Evolutionary conservation across 225 moss, liverwort and hornwort genomes (phyloP).

Genomic region (Asterella californica): DNA sequence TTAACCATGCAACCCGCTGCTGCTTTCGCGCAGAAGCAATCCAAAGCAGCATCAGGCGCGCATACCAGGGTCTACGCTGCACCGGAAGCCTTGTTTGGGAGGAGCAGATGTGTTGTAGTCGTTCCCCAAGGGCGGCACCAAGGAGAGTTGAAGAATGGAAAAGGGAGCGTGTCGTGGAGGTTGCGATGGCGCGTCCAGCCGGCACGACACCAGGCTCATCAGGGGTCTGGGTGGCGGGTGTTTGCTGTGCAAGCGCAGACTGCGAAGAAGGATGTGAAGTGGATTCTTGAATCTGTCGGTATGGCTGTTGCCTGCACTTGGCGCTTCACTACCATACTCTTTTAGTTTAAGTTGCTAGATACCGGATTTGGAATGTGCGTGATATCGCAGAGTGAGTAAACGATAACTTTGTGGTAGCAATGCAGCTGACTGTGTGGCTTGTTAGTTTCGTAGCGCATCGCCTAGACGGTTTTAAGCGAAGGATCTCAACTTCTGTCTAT

Average conservation of each 20-base stretch:
- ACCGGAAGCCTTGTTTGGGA: not conserved
- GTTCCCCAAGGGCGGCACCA: not conserved
- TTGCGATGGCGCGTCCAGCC: conserved; percentile 20
- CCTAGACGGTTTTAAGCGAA: not conserved
- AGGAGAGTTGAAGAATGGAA: conserved; percentile 4
- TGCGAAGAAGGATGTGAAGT: conserved; percentile 49
- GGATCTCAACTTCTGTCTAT: not conserved
- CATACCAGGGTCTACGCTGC: not conserved
- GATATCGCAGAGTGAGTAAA: not conserved
- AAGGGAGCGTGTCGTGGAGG: conserved; percentile 11
- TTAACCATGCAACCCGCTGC: not conserved
- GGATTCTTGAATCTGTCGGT: conserved; percentile 77
- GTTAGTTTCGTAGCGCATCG: not conserved
- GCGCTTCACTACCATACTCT: not conserved
- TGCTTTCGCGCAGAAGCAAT: not conserved
- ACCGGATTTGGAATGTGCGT: not conserved
- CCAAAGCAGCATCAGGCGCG: not conserved
- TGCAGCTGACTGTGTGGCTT: not conserved
- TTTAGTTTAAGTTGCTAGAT: not conserved
- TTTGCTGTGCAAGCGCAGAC: conserved; percentile 45
- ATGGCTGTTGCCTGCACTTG: conserved; percentile 8
- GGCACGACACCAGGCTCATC: conserved; percentile 7
- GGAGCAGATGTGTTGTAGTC: not conserved
- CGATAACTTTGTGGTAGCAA: not conserved
- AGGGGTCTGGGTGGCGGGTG: conserved; percentile 28